These are phyloP conservation scores for Colletotrichum noveboracense DNA, from an alignment of 2,329 filamentous ascomycete genomes.

Conservation along the genomic window DNA sequence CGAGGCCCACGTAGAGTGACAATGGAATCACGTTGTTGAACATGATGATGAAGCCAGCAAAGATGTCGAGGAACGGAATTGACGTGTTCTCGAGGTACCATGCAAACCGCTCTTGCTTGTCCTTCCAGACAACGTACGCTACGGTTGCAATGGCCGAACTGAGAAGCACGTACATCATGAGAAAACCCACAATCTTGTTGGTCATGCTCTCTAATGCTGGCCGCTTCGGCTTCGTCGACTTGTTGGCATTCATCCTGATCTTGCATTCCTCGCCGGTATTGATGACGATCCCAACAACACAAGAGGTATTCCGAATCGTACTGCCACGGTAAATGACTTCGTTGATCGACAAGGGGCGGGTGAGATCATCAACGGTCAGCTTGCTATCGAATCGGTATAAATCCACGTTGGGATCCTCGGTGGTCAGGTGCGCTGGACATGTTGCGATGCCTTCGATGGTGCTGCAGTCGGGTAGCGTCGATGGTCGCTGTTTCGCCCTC, in stretches of 20 bases:
- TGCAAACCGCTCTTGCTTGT: conserved; percentile 66
- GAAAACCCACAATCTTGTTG: conserved; percentile 81
- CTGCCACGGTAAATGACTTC: conserved; percentile 89
- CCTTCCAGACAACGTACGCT: conserved; percentile 82
- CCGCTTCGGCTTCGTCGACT: conserved; percentile 83
- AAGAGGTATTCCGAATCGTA: conserved; percentile 79
- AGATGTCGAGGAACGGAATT: conserved; percentile 79
- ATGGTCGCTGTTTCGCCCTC: conserved; percentile 74
- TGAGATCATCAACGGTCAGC: conserved; percentile 61
- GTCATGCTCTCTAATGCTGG: conserved; percentile 77
- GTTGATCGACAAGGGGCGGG: conserved; percentile 74
- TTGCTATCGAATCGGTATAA: conserved; percentile 79
- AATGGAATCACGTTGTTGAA: conserved; percentile 95
- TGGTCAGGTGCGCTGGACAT: conserved; percentile 66
- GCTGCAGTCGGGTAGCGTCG: conserved; percentile 62
- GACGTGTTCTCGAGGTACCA: conserved; percentile 78
- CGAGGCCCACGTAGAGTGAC: conserved; percentile 87
- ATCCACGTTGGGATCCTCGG: conserved; percentile 79
- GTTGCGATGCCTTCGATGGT: conserved; percentile 58
- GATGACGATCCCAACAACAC: conserved; percentile 77
- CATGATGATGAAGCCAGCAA: conserved; percentile 92
- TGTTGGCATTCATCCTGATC: conserved; percentile 90
- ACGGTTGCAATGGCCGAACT: conserved; percentile 82
- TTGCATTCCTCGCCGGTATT: conserved; percentile 93
- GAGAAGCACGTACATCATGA: conserved; percentile 79